Base-by-base conservation (phyloP, 2,329 filamentous ascomycete genomes). In the Aspergillus terreus region DNA sequence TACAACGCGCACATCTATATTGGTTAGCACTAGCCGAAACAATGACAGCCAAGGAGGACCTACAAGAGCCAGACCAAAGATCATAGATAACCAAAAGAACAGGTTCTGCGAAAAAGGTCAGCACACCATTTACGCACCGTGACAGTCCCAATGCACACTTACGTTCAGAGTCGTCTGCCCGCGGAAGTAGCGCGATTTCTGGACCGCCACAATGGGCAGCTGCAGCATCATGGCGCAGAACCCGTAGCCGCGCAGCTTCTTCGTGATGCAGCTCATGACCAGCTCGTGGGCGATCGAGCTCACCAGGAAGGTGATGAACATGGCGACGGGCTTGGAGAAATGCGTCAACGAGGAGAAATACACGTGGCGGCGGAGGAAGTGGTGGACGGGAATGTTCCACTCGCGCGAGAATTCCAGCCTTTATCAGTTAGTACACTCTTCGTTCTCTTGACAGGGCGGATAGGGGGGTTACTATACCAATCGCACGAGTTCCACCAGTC, bases 381-480 rank as follows among this genome's bases (percentile, higher is more conserved):
- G 88, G 74, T 97, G 94, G 6, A 96, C 92, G 42, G 92, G 92
- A n/a, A 95, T 84, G 69, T 97, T 97, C 92, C 94, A 97, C 76
- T 96, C 89, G 58, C 91, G 84, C 10, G 86, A 92, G 73, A 97
- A 99, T 72, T 96, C 92, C 68, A 97, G 87, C 91, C 90, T 68
- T 45, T 17, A 42, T 35, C 35, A 10, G 9, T 15, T 21, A 4
- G 10, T 11, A 4, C 17, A n/a, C 15, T 42, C 7, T 38, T 38
- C 7, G 6, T 38, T 38, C 9, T 38, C 15, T 19, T 23, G 23
- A 23, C 23, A 4, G 4, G 23, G 23, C 23, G 23, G 23, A 23
- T 23, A 23, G 4, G 4, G 4, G 14, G 15, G 17, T 33, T 21
- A 58, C 65, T 54, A 23, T 59, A 73, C 75, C 76, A 78, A 61